Base-by-base conservation (phyloP, 129 eudicot species). In the Rutidosis leptorrhynchoides region DNA sequence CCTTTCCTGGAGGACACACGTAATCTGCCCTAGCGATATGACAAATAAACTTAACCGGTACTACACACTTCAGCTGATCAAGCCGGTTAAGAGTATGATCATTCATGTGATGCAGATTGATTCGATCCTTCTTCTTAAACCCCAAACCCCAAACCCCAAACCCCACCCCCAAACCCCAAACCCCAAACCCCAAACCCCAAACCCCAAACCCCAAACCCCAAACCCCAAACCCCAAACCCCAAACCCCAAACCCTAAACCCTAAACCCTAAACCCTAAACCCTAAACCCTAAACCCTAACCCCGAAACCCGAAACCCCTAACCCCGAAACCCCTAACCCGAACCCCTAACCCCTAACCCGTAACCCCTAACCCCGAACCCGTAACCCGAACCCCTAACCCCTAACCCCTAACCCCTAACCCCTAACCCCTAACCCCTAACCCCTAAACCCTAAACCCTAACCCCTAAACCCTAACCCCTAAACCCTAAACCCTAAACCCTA, bases 401-500 rank as follows among this genome's bases (percentile, higher is more conserved):
- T n/a, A 7, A 59, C 15, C 22, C 65, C 65, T 4, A 15, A 59
- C 5, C 22, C 65, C 65, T 8, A 15, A 59, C 5, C 22, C 65
- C 65, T 2, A 10, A 58, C 25, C 17, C 63, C 63, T 5, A 15
- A 59, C 28, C 22, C 65, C 43, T 2, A 5, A 29, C 16, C 42
- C 65, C 65, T 6, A 27, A 59, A 59, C 42, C 45, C 65, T 6
- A 27, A 59, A 29, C 22, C 65, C 43, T 2, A 4, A 59, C 16
- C 21, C 64, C 65, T 2, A 15, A 59, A 29, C 42, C 65, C 65
- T 6, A 27, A 59, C 16, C 42, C 65, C 65, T 7, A 23, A 64
- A 64, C 35, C 69, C 69, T 16, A 40, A 64, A 64, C 54, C 69
- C 69, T 14, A 40, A 64, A 64, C 54, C 69, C 66, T 2, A 30